Conservation (phyloP, 2,329 filamentous ascomycete genomes). For the Bimuria novae-zelandiae region DNA sequence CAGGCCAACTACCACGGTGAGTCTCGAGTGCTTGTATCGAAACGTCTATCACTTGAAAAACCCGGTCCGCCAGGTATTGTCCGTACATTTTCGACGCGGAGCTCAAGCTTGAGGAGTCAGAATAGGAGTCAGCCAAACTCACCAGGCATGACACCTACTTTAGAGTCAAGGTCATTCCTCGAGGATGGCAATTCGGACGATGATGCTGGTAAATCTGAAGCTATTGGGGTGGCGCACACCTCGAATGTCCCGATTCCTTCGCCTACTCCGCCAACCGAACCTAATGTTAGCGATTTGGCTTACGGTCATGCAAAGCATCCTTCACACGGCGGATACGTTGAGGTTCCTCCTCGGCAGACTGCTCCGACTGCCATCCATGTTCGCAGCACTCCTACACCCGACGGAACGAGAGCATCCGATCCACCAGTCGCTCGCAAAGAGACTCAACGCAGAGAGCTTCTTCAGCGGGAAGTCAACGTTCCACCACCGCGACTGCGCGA, state of each 20-base stretch:
- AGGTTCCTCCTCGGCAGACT: constrained; percentile 33
- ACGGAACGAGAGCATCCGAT: constrained; percentile 18
- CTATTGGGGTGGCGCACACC: constrained; percentile 51
- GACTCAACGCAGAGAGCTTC: constrained; percentile 16
- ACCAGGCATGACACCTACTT: constrained; percentile 7
- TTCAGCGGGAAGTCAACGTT: constrained; percentile 10
- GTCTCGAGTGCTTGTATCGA: constrained; percentile 39
- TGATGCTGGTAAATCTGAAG: constrained; percentile 27
- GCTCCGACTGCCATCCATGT: constrained; percentile 25
- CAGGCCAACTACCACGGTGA: constrained; percentile 28
- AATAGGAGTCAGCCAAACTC: constrained; percentile 19
- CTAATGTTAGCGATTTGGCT: constrained; percentile 22
- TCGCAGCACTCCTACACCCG: constrained; percentile 35
- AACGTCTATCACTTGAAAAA: constrained; percentile 44
- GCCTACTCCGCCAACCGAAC: constrained; percentile 32
- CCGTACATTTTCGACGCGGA: constrained; percentile 41
- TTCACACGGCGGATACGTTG: constrained; percentile 32
- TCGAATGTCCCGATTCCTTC: constrained; percentile 45
- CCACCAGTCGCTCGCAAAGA: constrained; percentile 23
- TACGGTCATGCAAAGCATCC: constrained; percentile 14
- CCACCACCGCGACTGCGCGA: constrained; percentile 28
- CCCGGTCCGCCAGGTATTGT: constrained; percentile 38
- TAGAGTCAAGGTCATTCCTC: constrained; percentile 34
- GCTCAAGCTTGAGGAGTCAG: constrained; percentile 30
- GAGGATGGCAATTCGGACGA: constrained; percentile 35